These are phyloP conservation scores for Vitis amurensis DNA, from an alignment of 164 flowering plant genomes.

Conservation along the genomic window DNA sequence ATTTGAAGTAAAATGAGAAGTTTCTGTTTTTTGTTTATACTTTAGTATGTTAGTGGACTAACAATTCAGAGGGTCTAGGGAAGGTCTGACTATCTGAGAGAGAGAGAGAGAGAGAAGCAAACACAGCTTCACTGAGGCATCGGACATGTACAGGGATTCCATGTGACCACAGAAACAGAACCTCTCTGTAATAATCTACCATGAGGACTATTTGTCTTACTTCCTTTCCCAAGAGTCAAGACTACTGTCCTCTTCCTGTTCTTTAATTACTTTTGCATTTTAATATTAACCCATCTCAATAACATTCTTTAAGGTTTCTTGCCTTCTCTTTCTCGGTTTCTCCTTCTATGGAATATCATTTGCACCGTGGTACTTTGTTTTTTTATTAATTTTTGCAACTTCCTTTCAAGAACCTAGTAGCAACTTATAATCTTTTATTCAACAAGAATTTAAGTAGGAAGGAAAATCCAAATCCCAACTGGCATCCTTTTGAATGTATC, in stretches of 20 bases:
- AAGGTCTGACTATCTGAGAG: background rate
- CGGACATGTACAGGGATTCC: conserved; percentile 44
- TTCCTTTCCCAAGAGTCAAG: conserved; percentile 36
- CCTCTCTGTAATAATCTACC: conserved; percentile 34
- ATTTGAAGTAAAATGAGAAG: no score
- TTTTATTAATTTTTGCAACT: background rate
- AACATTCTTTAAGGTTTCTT: conserved; percentile 23
- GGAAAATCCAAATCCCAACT: conserved; percentile 13
- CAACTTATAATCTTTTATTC: background rate
- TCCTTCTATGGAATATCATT: conserved; percentile 16
- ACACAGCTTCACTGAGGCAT: conserved; percentile 21
- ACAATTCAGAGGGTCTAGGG: background rate
- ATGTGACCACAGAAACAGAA: conserved; percentile 43
- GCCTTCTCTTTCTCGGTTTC: conserved; percentile 8
- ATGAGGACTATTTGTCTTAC: conserved; percentile 20
- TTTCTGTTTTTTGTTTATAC: no score
- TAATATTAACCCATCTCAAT: conserved; percentile 2
- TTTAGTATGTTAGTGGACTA: no score
- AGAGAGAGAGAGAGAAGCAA: background rate
- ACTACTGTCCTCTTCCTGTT: conserved; percentile 14
- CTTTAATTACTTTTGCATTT: background rate
- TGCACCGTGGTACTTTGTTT: background rate
- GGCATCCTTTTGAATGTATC: conserved; percentile 30
- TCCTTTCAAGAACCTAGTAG: no score
- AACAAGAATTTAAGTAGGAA: background rate